phyloP scores from a whole-genome alignment of 768 basidiomycete species.

The Phanerochaete sordida region DNA sequence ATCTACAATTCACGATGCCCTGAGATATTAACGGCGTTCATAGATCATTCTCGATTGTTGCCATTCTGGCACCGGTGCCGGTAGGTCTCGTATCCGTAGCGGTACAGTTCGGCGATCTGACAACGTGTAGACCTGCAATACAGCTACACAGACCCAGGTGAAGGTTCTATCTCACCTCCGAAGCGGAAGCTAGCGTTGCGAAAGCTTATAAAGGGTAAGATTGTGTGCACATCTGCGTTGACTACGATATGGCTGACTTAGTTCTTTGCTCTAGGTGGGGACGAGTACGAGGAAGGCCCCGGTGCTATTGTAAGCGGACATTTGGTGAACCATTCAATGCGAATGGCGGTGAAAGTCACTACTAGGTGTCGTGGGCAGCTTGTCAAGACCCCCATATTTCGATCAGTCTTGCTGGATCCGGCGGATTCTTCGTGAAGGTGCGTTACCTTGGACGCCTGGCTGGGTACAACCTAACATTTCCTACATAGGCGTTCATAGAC shows the following conservation, averaged over 20 bases:
- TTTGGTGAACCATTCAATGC: background rate
- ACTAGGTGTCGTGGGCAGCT: background rate
- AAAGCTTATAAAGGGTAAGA: too few relatives aligned
- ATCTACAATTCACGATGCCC: too few relatives aligned
- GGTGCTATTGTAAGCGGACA: background rate
- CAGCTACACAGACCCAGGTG: too few relatives aligned
- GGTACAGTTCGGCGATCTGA: background rate
- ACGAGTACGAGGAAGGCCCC: too few relatives aligned
- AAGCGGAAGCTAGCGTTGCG: too few relatives aligned
- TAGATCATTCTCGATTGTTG: constrained; percentile 29
- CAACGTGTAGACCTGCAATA: background rate
- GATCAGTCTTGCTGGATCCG: background rate
- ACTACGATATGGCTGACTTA: too few relatives aligned
- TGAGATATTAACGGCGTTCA: too few relatives aligned
- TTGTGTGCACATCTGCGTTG: too few relatives aligned
- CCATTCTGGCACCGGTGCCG: constrained; percentile 23
- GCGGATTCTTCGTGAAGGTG: background rate
- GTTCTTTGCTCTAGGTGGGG: too few relatives aligned
- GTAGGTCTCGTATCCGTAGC: background rate
- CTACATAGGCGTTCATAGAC: background rate
- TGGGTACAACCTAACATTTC: background rate
- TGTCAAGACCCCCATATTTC: background rate
- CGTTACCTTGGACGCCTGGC: background rate
- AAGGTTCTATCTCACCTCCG: too few relatives aligned
- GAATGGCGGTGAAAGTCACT: background rate